These are phyloP conservation scores for Fusarium sp. DNA, from an alignment of 2,329 filamentous ascomycete species.

Conservation along the genomic window DNA sequence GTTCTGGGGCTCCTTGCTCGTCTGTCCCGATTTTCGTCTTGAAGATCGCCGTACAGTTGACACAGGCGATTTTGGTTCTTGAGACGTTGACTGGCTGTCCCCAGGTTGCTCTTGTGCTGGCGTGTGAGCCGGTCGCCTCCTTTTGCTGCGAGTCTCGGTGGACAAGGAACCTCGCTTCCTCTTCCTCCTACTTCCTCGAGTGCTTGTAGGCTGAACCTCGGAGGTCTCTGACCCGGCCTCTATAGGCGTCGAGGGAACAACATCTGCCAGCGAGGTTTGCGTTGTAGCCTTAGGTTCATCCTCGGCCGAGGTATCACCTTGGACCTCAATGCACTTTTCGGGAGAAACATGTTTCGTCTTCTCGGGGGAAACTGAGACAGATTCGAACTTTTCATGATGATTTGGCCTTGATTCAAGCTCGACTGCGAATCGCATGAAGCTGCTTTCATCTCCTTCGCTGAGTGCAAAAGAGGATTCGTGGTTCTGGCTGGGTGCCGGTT, in stretches of 20 bases:
- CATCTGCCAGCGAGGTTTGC: conserved; percentile 18
- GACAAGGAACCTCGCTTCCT: conserved; percentile 43
- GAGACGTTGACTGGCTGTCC: conserved; percentile 34
- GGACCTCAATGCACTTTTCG: conserved; percentile 39
- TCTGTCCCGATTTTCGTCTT: conserved; percentile 39
- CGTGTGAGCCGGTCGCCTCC: conserved; percentile 42
- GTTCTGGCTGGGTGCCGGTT: conserved; percentile 19
- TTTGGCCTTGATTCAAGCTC: conserved; percentile 60
- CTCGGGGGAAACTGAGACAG: conserved; percentile 31
- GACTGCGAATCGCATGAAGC: conserved; percentile 61
- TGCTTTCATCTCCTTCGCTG: conserved; percentile 60
- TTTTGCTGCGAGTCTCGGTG: conserved; percentile 46
- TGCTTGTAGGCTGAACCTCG: conserved; percentile 23
- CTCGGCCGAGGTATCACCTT: conserved; percentile 35
- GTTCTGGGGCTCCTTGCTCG: conserved; percentile 22
- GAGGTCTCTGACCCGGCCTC: conserved; percentile 15
- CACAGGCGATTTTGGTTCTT: conserved; percentile 31
- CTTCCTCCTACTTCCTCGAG: conserved; percentile 46
- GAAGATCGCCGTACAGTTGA: conserved; percentile 41
- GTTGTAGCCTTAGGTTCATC: conserved; percentile 23
- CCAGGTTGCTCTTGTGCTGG: conserved; percentile 28
- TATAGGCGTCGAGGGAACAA: conserved; percentile 44
- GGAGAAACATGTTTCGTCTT: conserved; percentile 16
- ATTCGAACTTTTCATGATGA: conserved; percentile 31
- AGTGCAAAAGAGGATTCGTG: conserved; percentile 54